phyloP scores from a whole-genome alignment of 1,139 yeast genomes.

The Debaryomyces subglobosus region DNA sequence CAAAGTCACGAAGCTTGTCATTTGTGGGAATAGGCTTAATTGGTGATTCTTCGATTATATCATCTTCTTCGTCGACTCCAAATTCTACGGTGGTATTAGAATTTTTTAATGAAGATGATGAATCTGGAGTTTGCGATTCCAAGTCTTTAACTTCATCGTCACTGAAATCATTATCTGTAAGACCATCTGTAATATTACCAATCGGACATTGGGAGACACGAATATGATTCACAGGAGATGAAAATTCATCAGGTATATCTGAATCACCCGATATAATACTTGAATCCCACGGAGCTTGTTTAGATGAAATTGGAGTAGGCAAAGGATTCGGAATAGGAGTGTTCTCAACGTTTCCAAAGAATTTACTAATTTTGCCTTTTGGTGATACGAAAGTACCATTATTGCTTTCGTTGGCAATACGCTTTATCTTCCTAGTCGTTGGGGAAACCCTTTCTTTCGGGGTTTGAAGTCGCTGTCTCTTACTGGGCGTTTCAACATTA shows the following conservation, averaged over 20 bases:
- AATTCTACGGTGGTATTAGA: conserved; percentile 11
- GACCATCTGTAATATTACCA: conserved; percentile 20
- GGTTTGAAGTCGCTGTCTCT: conserved; percentile 1
- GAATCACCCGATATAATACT: conserved; percentile 38
- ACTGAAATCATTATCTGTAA: conserved; percentile 25
- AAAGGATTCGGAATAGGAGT: conserved; percentile 8
- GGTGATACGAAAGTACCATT: conserved; percentile 3
- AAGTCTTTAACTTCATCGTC: conserved; percentile 9
- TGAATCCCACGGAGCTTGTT: conserved; percentile 16
- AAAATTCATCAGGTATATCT: conserved; percentile 37
- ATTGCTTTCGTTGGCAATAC: conserved; percentile 12
- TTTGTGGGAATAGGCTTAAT: conserved; percentile 21
- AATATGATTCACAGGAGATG: conserved; percentile 27
- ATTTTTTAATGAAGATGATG: not conserved
- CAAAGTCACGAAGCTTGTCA: conserved; percentile 17
- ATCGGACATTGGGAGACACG: conserved; percentile 9
- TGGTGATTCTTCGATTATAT: conserved; percentile 50
- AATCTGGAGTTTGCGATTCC: not conserved
- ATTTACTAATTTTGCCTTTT: conserved; percentile 16
- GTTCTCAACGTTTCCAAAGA: conserved; percentile 13
- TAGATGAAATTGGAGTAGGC: conserved; percentile 14
- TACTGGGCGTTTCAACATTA: not conserved
- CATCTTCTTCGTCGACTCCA: conserved; percentile 35
- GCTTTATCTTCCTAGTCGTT: conserved; percentile 28
- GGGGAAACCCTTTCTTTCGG: conserved; percentile 22